Conservation (phyloP, 805 yeast genomes). For the Saturnispora besseyi region DNA sequence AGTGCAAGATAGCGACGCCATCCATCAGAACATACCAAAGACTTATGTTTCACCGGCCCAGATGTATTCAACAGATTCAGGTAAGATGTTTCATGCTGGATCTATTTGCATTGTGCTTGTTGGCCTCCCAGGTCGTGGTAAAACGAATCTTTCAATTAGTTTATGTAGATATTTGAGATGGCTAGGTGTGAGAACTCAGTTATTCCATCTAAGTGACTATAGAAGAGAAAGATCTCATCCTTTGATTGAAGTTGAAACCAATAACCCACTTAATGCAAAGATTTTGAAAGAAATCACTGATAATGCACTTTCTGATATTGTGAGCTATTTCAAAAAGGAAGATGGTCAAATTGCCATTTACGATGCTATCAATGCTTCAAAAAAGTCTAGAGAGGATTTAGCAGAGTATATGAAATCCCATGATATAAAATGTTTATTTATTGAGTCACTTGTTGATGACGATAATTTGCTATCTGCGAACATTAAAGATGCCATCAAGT, state of each 20-base stretch:
- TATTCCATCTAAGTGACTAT: conserved; percentile 88
- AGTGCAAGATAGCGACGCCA: conserved; percentile 39
- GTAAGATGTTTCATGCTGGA: conserved; percentile 92
- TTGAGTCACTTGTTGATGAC: conserved; percentile 81
- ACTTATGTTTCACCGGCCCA: conserved; percentile 84
- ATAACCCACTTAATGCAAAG: conserved; percentile 46
- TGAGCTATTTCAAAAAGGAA: conserved; percentile 58
- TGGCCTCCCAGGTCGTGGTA: conserved; percentile 94
- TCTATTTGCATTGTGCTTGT: conserved; percentile 79
- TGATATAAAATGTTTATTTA: conserved; percentile 72
- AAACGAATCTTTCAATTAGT: conserved; percentile 86
- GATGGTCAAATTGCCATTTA: conserved; percentile 93
- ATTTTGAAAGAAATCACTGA: conserved; percentile 50
- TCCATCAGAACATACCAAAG: conserved; percentile 54
- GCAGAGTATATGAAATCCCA: conserved; percentile 43
- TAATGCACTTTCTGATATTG: conserved; percentile 61
- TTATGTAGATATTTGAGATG: conserved; percentile 87
- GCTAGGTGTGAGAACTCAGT: conserved; percentile 90
- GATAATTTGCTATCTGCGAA: conserved; percentile 58
- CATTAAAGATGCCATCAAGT: conserved; percentile 74
- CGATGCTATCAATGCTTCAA: conserved; percentile 87
- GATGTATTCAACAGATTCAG: conserved; percentile 84
- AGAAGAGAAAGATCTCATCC: conserved; percentile 43
- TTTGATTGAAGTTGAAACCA: conserved; percentile 41
- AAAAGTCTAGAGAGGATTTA: conserved; percentile 54